A percentile compares a stretch with the other conserved stretches of the same genome.
Conservation (phyloP, 768 basidiomycete species). For the Amanita phalloides region DNA sequence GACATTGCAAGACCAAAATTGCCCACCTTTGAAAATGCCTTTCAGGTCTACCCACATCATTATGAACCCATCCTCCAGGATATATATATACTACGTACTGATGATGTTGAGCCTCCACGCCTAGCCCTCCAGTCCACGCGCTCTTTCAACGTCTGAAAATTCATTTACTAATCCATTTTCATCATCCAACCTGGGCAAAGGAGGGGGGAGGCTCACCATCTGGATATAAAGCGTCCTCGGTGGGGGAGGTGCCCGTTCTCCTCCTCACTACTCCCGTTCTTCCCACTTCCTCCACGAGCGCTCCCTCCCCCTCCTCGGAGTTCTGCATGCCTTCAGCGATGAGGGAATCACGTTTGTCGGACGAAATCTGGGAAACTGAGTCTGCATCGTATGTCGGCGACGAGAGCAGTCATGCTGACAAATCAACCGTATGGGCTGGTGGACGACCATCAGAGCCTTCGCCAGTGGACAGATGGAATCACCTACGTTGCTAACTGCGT, state of each 20-base stretch:
- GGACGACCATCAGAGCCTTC: too few species aligned
- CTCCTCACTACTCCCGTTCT: neutral
- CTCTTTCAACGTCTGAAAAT: slow-evolving; percentile 84
- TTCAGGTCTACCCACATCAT: slow-evolving; percentile 45
- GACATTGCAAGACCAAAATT: slow-evolving; percentile 91
- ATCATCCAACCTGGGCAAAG: neutral
- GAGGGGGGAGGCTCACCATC: slow-evolving; percentile 46
- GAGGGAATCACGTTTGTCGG: too few species aligned
- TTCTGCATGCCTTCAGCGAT: too few species aligned
- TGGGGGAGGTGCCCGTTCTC: slow-evolving; percentile 16
- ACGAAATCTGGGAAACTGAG: too few species aligned
- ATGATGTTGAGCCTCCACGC: slow-evolving; percentile 92
- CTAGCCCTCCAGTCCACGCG: slow-evolving; percentile 72
- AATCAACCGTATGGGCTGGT: too few species aligned
- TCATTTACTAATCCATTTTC: slow-evolving; percentile 35
- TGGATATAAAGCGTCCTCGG: slow-evolving; percentile 81
- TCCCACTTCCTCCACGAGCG: slow-evolving; percentile 3
- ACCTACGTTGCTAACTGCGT: too few species aligned
- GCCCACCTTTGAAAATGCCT: slow-evolving; percentile 80
- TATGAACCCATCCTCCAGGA: neutral
- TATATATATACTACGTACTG: slow-evolving; percentile 31
- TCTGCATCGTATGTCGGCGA: too few species aligned
- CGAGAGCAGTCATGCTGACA: too few species aligned
- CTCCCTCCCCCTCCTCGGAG: slow-evolving; percentile 11
- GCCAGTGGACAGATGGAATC: too few species aligned